Percentiles rank a stretch among this genome's conserved stretches.
Conservation (phyloP, 2,329 filamentous ascomycete species). For the Trichoderma hamatum region DNA sequence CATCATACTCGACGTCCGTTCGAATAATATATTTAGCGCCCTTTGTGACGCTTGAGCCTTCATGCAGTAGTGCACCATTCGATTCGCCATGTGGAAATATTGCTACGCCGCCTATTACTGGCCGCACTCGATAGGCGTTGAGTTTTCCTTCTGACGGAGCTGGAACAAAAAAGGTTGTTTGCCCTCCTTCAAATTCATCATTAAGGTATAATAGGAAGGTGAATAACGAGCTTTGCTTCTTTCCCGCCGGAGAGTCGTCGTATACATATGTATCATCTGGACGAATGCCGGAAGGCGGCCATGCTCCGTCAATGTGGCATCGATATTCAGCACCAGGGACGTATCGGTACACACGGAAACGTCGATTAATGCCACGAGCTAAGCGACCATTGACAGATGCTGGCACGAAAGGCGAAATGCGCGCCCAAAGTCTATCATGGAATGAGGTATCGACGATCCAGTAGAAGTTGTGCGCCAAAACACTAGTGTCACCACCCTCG, state of each 20-base stretch:
- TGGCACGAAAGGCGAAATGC: conserved; percentile 63
- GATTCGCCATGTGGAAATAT: conserved; percentile 72
- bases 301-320: conserved; percentile 71
- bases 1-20: conserved; percentile 72
- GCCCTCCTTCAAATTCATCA: conserved; percentile 71
- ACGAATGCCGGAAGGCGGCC: conserved; percentile 69
- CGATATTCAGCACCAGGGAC: conserved; percentile 73
- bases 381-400: conserved; percentile 55
- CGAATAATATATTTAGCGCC: conserved; percentile 70
- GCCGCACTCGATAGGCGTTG: conserved; percentile 70
- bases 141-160: conserved; percentile 65
- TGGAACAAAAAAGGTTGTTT: conserved; percentile 72
- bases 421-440: conserved; percentile 64
- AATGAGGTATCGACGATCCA: conserved; percentile 69
- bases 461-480: conserved; percentile 74
- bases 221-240: conserved; percentile 68
- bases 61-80: conserved; percentile 66
- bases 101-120: conserved; percentile 68
- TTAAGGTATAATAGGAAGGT: conserved; percentile 72
- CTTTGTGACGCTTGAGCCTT: conserved; percentile 70
- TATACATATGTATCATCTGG: conserved; percentile 64
- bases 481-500: conserved; percentile 65
- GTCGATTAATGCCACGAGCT: conserved; percentile 66
- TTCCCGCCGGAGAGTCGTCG: conserved; percentile 61
- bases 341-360: conserved; percentile 73